Evolutionary conservation across 208 protist species (phyloP), one percentile per base, ranked within the genome.

Genomic region (Crithidia bombi): DNA sequence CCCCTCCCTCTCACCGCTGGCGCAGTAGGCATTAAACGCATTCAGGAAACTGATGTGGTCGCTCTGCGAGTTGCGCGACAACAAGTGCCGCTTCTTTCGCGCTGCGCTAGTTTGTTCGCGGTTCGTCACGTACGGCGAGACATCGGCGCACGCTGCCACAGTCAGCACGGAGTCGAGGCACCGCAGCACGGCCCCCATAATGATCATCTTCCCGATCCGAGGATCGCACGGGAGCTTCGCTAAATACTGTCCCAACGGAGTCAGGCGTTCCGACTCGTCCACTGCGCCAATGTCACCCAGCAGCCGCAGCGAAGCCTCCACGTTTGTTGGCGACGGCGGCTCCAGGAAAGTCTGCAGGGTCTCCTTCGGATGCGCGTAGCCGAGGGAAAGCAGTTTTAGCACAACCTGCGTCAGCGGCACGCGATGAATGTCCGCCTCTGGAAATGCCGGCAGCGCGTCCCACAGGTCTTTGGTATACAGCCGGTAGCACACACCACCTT

Each of bases 401-500:
- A 93, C 83, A 25, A 99, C 80, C 63, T 98, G 85, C 44, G 97
- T 96, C 9, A 99, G 90, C 11, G 97, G 92, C 4, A 95, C 86
- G 52, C 97, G 92, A 35, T 92, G 81, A 21, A 99, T 98, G 72
- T 99, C 97, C 3, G 97, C 95, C 43, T 81, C 75, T 11, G 88
- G 90, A 71, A 93, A 95, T 0, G 74, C 76, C 15, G 79, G 75
- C 64, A 97, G 68, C 21, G 77, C 75, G 39, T 82, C 78, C 80
- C 83, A 93, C 33, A 83, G 49, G 12, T 56, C 72, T 15, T 81
- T 75, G 0, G 97, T 97, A 79, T 99, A 99, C 32, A 99, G 84
- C 17, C 98, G 85, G 87, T 99, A 99, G 79, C 97, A 99, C 63
- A 99, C 98, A 26, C 99, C 99, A 9, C 97, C 94, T 47, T 90